Conservation (phyloP, 192 early-diverging fungal species). For the Coemansia sp. region DNA sequence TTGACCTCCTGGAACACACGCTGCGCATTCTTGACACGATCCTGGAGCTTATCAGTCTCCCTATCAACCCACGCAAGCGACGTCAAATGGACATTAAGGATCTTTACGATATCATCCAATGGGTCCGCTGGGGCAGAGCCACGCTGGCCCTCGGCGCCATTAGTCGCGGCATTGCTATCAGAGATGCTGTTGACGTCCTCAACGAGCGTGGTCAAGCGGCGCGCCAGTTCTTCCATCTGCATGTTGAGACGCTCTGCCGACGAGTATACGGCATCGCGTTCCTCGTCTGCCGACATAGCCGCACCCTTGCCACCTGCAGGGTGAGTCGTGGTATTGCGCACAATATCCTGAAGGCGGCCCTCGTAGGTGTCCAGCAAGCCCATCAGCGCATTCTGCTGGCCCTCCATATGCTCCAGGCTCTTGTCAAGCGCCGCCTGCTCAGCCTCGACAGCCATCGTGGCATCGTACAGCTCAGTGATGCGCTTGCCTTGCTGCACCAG, state of each 20-base stretch:
- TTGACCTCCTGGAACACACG: constrained; percentile 44
- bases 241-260: constrained; percentile 85
- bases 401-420: constrained; percentile 84
- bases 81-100: constrained; percentile 89
- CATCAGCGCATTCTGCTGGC: constrained; percentile 82
- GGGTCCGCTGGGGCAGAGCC: constrained; percentile 40
- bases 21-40: constrained; percentile 44
- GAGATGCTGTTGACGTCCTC: constrained; percentile 80
- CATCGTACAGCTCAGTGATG: constrained; percentile 78
- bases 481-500: constrained; percentile 81
- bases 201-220: constrained; percentile 78
- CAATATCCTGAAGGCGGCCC: constrained; percentile 51
- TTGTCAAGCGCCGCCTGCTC: constrained; percentile 83
- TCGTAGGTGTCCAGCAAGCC: constrained; percentile 83
- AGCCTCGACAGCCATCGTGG: constrained; percentile 71
- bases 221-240: constrained; percentile 85
- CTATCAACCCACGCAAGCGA: constrained; percentile 96
- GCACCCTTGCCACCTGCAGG: constrained; percentile 44
- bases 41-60: constrained; percentile 48
- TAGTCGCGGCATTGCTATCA: constrained; percentile 13
- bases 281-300: constrained; percentile 72
- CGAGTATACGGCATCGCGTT: constrained; percentile 83
- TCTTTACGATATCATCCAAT: constrained; percentile 79
- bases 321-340: constrained; percentile 59
- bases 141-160: constrained; percentile 26